Percentiles rank a stretch among this genome's conserved stretches.
phyloP scores from a whole-genome alignment of 306 rosid genomes.

The Gillenia trifoliata region DNA sequence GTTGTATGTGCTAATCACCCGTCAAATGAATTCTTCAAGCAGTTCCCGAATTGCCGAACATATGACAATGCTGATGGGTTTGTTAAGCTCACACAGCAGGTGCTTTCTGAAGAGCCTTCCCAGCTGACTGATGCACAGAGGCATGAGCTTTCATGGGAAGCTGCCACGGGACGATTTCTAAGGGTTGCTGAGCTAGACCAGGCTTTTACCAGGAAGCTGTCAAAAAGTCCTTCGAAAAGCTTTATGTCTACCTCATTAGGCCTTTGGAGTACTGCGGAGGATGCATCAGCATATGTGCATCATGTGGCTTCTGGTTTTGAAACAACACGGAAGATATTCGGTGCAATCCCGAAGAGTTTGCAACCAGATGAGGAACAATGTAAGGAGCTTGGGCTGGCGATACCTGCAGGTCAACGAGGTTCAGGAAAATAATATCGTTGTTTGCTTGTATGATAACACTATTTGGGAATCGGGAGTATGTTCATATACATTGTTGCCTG shows the following conservation, averaged over 20 bases:
- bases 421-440: slow-evolving; percentile 20
- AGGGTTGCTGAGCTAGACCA: slow-evolving; percentile 49
- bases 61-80: slow-evolving; percentile 47
- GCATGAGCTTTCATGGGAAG: slow-evolving; percentile 76
- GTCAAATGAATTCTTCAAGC: slow-evolving; percentile 95
- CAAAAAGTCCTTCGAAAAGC: slow-evolving; percentile 31
- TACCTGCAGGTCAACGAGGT: slow-evolving; percentile 28
- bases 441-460: neutral
- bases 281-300: slow-evolving; percentile 71
- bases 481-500: neutral
- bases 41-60: slow-evolving; percentile 78
- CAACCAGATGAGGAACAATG: slow-evolving; percentile 73
- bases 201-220: slow-evolving; percentile 18
- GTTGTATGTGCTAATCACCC: slow-evolving; percentile 81
- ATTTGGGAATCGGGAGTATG: neutral
- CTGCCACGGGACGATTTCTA: slow-evolving; percentile 84
- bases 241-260: slow-evolving; percentile 49
- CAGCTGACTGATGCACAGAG: slow-evolving; percentile 62
- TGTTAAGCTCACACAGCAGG: slow-evolving; percentile 52
- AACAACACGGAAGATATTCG: slow-evolving; percentile 63
- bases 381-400: slow-evolving; percentile 64
- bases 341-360: slow-evolving; percentile 83
- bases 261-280: slow-evolving; percentile 40
- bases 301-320: slow-evolving; percentile 69
- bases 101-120: slow-evolving; percentile 56